phyloP scores from a whole-genome alignment of 768 basidiomycete genomes.

The Plicaturopsis crispa region DNA sequence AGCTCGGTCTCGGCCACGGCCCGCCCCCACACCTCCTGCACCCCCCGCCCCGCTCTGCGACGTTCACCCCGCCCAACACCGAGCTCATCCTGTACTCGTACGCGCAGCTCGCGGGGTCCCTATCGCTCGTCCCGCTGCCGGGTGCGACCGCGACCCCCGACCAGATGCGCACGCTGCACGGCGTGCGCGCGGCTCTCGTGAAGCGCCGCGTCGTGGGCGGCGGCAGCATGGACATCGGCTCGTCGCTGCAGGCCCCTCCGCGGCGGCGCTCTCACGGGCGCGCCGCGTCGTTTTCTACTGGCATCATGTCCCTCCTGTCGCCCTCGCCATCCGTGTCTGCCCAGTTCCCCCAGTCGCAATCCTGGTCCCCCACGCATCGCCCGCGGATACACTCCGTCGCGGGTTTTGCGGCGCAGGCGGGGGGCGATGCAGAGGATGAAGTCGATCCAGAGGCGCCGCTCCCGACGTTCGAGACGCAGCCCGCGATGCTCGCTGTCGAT shows the following conservation, averaged over 20 bases:
- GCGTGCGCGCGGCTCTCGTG: constrained; percentile 42
- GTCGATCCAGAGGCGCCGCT: constrained; percentile 59
- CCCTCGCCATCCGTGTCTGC: constrained; percentile 22
- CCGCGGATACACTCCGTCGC: constrained; percentile 10
- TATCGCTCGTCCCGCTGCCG: constrained; percentile 46
- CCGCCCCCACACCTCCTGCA: constrained; percentile 13
- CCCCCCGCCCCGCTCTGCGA: constrained; percentile 25
- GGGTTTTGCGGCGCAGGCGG: constrained; percentile 3
- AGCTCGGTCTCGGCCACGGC: constrained; percentile 43
- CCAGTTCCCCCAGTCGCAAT: constrained; percentile 14
- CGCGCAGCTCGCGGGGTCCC: constrained; percentile 67
- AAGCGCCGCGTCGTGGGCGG: constrained; percentile 51
- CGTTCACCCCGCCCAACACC: constrained; percentile 41
- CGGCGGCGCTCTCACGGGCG: constrained; percentile 35
- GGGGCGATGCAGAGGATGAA: constrained; percentile 27
- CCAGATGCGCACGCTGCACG: constrained; percentile 35
- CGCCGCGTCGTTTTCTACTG: constrained; percentile 43
- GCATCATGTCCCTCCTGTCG: constrained; percentile 42
- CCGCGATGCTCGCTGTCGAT: constrained; percentile 88
- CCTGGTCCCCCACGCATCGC: constrained; percentile 12
- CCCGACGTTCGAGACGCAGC: constrained; percentile 81
- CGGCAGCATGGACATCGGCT: constrained; percentile 74
- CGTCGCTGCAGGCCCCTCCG: constrained; percentile 25
- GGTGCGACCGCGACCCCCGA: constrained; percentile 33
- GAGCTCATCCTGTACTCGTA: constrained; percentile 83